Evolutionary conservation across 164 flowering plant genomes (phyloP), one percentile per base, ranked within the genome.

Genomic region (Stephania yunnanensis): DNA sequence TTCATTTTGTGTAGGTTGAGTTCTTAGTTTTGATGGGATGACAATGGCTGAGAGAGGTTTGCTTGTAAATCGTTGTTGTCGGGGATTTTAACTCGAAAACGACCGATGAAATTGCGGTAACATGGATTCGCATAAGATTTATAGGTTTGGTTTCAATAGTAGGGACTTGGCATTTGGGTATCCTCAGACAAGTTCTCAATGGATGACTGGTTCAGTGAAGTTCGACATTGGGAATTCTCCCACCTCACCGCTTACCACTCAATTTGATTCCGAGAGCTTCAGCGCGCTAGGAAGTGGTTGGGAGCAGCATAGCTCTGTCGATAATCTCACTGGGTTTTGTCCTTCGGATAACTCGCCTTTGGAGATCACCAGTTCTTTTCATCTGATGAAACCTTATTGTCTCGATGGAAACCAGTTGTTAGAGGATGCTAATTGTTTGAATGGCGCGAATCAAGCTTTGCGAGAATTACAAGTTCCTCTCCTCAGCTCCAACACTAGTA

Each of bases 401-500:
- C 73, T 74, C 36, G 80, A 80, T 83, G 82, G 70, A 9, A 78
- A 45, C 81, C 69, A 58, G 2, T 19, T n/a, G 6, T 58, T 58
- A 15, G 20, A 58, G 13, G 64, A 58, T 58, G 20, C 20, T 58
- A 58, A 58, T 58, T 58, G 64, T 58, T 19, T 12, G 7, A 58
- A 58, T 22, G 20, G 64, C 0, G 15, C 61, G 76, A 75, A 82
- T 78, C 87, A 69, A 36, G 76, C 82, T 9, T 81, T 91, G 73
- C 87, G 61, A 71, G 86, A 89, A 81, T 65, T 91, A 77, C 94
- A 91, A 82, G 80, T 80, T 67, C 85, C 80, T 76, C 83, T 91
- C 5, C 87, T 92, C 94, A 87, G 72, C 8, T 83, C 84, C 10
- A 89, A 89, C 66, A 83, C 71, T 30, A 88, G 80, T 25, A 42